A percentile compares a stretch with the other conserved stretches of the same genome.
Evolutionary conservation across 768 basidiomycete species (phyloP).

Genomic region (Terana coerulea): DNA sequence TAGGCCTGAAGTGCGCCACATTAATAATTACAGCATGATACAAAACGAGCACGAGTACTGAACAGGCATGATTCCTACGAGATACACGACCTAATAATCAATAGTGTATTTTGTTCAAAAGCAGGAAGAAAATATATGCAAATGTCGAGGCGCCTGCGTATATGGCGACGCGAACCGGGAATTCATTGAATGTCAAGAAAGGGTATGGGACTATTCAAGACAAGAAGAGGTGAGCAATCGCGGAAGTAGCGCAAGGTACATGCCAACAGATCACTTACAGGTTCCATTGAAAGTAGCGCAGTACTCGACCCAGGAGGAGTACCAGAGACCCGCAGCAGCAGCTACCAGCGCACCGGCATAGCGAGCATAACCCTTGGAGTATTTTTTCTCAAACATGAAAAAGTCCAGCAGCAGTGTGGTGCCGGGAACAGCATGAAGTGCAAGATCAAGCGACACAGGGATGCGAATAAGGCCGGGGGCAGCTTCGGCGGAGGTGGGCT

Average conservation of each 20-base stretch:
- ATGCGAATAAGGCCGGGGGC: conserved; percentile 30
- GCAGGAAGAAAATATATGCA: conserved; percentile 52
- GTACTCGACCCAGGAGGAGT: conserved; percentile 64
- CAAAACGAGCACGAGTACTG: no score
- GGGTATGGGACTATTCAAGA: conserved; percentile 71
- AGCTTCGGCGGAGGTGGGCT: conserved; percentile 28
- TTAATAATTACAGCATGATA: no score
- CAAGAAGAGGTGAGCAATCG: not conserved
- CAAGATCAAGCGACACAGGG: conserved; percentile 43
- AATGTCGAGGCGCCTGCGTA: conserved; percentile 51
- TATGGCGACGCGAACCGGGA: conserved; percentile 50
- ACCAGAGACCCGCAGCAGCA: conserved; percentile 38
- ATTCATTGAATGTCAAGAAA: conserved; percentile 62
- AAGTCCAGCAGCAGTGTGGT: conserved; percentile 62
- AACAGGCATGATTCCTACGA: no score
- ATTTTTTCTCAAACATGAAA: conserved; percentile 59
- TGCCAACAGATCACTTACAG: conserved; percentile 42
- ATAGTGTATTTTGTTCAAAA: conserved; percentile 56
- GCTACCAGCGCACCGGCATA: conserved; percentile 31
- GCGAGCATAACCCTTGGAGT: conserved; percentile 31
- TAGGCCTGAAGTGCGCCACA: no score
- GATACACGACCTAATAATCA: no score
- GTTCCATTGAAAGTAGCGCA: conserved; percentile 56
- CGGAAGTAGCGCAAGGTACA: not conserved
- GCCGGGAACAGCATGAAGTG: conserved; percentile 62